phyloP scores from a whole-genome alignment of 129 eudicot genomes.

The carrot (Daucus carota) region DH1_v3.0 NC_030384.2:43411501-43412000 shows the following conservation, averaged over 20 bases:
- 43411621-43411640: slow-evolving; percentile 52
- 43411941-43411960: slow-evolving; percentile 71
- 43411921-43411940: neutral
- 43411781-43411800: slow-evolving; percentile 58
- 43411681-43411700: neutral
- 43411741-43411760: slow-evolving; percentile 36
- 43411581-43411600: slow-evolving; percentile 94
- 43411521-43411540: neutral
- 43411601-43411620: slow-evolving; percentile 78
- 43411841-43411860: slow-evolving; percentile 84
- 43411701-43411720: neutral
- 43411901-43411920: neutral
- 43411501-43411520: neutral
- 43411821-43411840: slow-evolving; percentile 56
- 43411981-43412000: slow-evolving; percentile 75
- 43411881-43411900: slow-evolving; percentile 19
- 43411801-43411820: slow-evolving; percentile 33
- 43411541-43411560: slow-evolving; percentile 28
- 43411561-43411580: slow-evolving; percentile 92
- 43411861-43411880: slow-evolving; percentile 36
- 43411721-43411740: neutral
- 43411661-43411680: neutral
- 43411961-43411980: slow-evolving; percentile 75
- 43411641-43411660: neutral
- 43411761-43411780: slow-evolving; percentile 56